Percentiles rank a stretch among this genome's conserved stretches.
phyloP scores from a whole-genome alignment of 441 rosid species.

The Cnidoscolus chayamansa region DNA sequence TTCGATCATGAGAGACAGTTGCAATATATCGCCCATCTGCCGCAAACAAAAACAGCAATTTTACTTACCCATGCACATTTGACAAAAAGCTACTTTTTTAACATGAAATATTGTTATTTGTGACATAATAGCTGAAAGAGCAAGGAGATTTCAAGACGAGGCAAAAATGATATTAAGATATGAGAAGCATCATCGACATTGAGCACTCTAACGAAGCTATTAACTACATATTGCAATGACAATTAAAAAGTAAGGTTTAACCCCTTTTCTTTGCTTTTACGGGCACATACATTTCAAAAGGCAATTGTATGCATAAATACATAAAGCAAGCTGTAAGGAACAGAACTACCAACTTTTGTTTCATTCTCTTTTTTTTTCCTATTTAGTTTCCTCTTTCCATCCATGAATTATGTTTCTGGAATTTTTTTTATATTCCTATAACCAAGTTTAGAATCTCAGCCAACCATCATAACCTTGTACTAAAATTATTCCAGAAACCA shows the following conservation, averaged over 20 bases:
- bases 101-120: background rate
- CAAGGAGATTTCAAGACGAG: background rate
- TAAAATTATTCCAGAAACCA: too few relatives aligned
- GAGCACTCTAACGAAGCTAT: background rate
- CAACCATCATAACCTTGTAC: background rate
- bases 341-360: too few relatives aligned
- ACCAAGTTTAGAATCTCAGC: background rate
- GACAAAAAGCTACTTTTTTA: background rate
- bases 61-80: background rate
- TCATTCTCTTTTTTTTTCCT: background rate
- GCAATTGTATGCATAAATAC: background rate
- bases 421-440: background rate
- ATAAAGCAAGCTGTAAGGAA: background rate
- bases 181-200: background rate
- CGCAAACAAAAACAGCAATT: background rate
- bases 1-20: slow-evolving; percentile 55
- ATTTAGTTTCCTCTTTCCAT: background rate
- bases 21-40: slow-evolving; percentile 49
- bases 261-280: too few relatives aligned
- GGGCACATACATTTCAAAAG: too few relatives aligned
- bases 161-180: background rate
- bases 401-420: background rate
- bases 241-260: background rate
- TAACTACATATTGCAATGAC: background rate
- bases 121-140: background rate